Base-by-base conservation (phyloP, 1,284 basidiomycete genomes). In the Tetrapyrgos nigripes region DNA sequence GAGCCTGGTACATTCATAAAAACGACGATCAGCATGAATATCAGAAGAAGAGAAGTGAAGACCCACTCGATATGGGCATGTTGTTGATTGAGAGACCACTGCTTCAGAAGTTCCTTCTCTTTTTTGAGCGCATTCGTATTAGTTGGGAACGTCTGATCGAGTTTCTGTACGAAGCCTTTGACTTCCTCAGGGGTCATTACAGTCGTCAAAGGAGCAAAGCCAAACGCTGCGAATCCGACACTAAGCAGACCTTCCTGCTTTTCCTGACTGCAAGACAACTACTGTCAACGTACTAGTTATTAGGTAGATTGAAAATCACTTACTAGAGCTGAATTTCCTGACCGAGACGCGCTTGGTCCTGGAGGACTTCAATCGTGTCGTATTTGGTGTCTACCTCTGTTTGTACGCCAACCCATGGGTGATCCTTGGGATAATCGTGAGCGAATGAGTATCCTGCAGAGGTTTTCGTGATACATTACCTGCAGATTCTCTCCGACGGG, bases 211-310 rank as follows among this genome's bases (percentile, higher is more conserved):
- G 13, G 24, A 17, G 5, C 14, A 13, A 45, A 54, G 14, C n/a
- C n/a, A 40, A 23, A 54, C 17, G 40, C 44, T 35, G 48, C 35
- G 44, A 37, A 37, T 27, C 28, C 26, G 13, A 50, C 52, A 26
- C 50, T 33, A 21, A 48, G 50, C 50, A 58, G 53, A 19, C 57
- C 57, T 3, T 43, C 44, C 28, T 58, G 43, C 37, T 40, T 35
- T 23, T 58, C 50, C 27, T 53, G 37, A 27, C 57, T 58, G 37
- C 8, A 49, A 17, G 33, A 31, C 11, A 26, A 27, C n/a, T n/a
- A n/a, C n/a, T 40, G 8, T 37, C 10, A 29, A 33, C 46, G 24
- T 31, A 47, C 13, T 5, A 29, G 14, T 48, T 8, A 29, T 4
- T 13, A 4, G 3, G 11, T 24, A 48, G 13, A n/a, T 47, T 24